Evolutionary conservation across 805 yeast species (phyloP).

Genomic region (Maudiozyma turicensis): DNA sequence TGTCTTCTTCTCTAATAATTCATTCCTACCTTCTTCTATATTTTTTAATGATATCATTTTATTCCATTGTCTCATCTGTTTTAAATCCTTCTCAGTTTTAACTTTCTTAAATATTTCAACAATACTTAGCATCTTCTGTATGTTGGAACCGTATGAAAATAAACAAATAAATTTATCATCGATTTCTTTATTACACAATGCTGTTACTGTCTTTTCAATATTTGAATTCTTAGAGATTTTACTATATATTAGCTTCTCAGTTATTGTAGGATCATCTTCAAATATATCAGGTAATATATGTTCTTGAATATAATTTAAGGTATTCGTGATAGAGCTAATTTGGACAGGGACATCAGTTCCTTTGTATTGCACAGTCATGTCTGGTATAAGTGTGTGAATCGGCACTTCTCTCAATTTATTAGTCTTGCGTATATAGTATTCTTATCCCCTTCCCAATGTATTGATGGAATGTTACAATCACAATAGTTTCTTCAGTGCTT

Average conservation of each 20-base stretch:
- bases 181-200: conserved; percentile 3
- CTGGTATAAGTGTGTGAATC: not conserved
- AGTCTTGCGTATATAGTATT: no score
- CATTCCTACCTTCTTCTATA: conserved; percentile 18
- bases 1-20: conserved; percentile 16
- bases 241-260: not conserved
- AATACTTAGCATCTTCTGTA: conserved; percentile 20
- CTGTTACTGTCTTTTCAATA: conserved; percentile 14
- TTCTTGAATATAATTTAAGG: conserved; percentile 13
- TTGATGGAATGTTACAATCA: no score
- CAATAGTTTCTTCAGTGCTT: no score
- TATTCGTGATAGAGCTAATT: conserved; percentile 5
- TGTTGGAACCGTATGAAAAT: conserved; percentile 22
- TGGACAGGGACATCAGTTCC: conserved; percentile 10
- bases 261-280: not conserved
- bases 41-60: conserved; percentile 14
- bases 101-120: conserved; percentile 17
- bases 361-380: conserved; percentile 5
- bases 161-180: conserved; percentile 6
- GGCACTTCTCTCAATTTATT: no score
- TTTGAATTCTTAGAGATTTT: conserved; percentile 17
- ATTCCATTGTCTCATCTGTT: conserved; percentile 15
- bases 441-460: no score
- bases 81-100: not conserved
- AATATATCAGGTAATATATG: conserved; percentile 12